Base-by-base conservation (phyloP, 2,329 filamentous ascomycete genomes). In the Colletotrichum paranaense region DNA sequence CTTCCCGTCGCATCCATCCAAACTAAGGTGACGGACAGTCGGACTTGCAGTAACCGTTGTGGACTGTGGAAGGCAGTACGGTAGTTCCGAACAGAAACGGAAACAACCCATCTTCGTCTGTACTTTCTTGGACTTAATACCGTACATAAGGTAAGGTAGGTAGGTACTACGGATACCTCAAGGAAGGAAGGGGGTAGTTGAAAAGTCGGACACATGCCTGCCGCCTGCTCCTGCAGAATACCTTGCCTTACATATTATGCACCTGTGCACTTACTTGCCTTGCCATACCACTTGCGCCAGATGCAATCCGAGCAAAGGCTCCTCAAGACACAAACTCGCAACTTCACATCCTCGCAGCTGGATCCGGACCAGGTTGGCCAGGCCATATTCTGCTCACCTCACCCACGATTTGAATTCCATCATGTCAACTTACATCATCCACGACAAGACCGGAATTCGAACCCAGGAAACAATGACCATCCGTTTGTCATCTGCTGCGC, bases 241-340 rank as follows among this genome's bases (percentile, higher is more conserved):
- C 16, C 38, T 42, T 35, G 32, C 32, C 32, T 35, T 35, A 9
- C 30, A 9, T 32, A 35, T 12, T 8, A 35, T 60, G 19, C 66
- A 52, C 63, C 62, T 26, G 46, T 62, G 53, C 42, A 19, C 56
- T 22, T 14, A 24, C 35, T 65, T 30, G 53, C 67, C 38, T 62
- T 65, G 67, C 52, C 60, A 30, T 55, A 30, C 53, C 35, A 67
- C 69, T 72, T 46, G 60, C 66, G 32, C 66, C 35, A 35, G 60
- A 52, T 30, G 30, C 53, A 64, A 59, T 69, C 70, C 66, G 42
- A 64, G 59, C 66, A 60, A 32, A 19, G 24, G 38, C 49, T 59
- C 35, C 38, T 35, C 22, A 38, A 53, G 7, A 28, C 58, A 68
- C 24, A 62, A 32, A 28, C 35, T 63, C 60, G 28, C 8, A 62